Evolutionary conservation across 257 asterid genomes (phyloP).

Genomic region (Oldenlandia corymbosa): DNA sequence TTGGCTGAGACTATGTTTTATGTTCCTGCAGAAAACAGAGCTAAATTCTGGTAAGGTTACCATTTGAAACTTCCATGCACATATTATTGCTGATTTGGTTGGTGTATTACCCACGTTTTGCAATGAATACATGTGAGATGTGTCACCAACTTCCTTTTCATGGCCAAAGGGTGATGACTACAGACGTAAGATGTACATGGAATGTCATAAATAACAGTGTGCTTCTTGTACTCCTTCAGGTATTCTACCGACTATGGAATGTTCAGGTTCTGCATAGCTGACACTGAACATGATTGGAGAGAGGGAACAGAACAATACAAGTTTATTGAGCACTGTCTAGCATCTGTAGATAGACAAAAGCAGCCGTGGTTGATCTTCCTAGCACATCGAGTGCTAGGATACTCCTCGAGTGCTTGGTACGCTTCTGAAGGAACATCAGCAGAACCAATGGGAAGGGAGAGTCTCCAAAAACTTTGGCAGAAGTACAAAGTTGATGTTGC

Average conservation of each 20-base stretch:
- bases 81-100: too few species aligned
- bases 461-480: too few species aligned
- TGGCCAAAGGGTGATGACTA: too few species aligned
- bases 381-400: conserved; percentile 79
- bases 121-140: too few species aligned
- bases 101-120: too few species aligned
- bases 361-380: conserved; percentile 84
- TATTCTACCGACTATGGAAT: conserved; percentile 67
- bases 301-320: conserved; percentile 69
- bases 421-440: conserved; percentile 59
- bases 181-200: too few species aligned
- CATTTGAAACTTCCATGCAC: not conserved
- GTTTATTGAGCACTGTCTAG: conserved; percentile 71
- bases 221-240: conserved; percentile 26
- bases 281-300: conserved; percentile 85
- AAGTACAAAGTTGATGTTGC: conserved; percentile 81
- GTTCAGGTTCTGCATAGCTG: conserved; percentile 71
- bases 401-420: conserved; percentile 52
- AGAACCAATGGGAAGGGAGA: conserved; percentile 79
- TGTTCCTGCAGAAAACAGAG: conserved; percentile 71
- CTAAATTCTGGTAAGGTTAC: conserved; percentile 54
- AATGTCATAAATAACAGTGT: too few species aligned
- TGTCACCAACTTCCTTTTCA: too few species aligned
- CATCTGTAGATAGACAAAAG: conserved; percentile 64
- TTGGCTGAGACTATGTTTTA: conserved; percentile 67